phyloP scores from a whole-genome alignment of 2,329 filamentous ascomycete species.

The Pseudomassariella vexata region DNA sequence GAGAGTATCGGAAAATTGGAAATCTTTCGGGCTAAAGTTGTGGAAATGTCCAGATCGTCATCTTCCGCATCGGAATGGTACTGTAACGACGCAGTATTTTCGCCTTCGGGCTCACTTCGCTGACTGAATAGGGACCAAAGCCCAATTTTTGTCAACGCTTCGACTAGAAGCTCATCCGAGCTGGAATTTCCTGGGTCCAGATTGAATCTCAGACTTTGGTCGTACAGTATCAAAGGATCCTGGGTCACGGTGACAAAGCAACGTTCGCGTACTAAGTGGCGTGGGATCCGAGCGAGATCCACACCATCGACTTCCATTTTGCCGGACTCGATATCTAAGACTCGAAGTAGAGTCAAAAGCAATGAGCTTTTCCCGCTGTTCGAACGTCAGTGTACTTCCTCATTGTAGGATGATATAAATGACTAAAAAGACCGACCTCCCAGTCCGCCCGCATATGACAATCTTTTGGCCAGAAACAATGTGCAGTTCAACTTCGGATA shows the following conservation, averaged over 20 bases:
- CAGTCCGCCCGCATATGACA: constrained; percentile 48
- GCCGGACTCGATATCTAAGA: constrained; percentile 20
- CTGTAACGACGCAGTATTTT: background rate
- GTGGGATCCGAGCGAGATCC: constrained; percentile 16
- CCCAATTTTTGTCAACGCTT: constrained; percentile 9
- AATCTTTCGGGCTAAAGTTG: too few relatives aligned
- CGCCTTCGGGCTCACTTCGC: background rate
- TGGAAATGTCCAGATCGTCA: too few relatives aligned
- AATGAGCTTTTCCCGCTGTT: constrained; percentile 31
- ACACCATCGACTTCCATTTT: constrained; percentile 22
- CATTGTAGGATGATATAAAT: too few relatives aligned
- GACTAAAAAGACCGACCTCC: constrained; percentile 26
- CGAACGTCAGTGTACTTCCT: too few relatives aligned
- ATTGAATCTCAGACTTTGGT: constrained; percentile 24
- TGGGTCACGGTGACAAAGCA: constrained; percentile 26
- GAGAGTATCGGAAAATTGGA: constrained; percentile 22
- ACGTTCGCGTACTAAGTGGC: constrained; percentile 16
- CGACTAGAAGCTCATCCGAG: constrained; percentile 13
- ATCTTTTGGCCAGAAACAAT: constrained; percentile 38
- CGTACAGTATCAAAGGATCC: constrained; percentile 17
- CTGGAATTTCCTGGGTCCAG: constrained; percentile 15
- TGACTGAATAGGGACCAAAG: constrained; percentile 13
- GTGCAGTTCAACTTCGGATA: constrained; percentile 19
- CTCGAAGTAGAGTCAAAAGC: constrained; percentile 12
- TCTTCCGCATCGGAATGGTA: too few relatives aligned